Evolutionary conservation across 2,329 filamentous ascomycete species (phyloP), one percentile per base, ranked within the genome.

Genomic region (Xylaria sp.): DNA sequence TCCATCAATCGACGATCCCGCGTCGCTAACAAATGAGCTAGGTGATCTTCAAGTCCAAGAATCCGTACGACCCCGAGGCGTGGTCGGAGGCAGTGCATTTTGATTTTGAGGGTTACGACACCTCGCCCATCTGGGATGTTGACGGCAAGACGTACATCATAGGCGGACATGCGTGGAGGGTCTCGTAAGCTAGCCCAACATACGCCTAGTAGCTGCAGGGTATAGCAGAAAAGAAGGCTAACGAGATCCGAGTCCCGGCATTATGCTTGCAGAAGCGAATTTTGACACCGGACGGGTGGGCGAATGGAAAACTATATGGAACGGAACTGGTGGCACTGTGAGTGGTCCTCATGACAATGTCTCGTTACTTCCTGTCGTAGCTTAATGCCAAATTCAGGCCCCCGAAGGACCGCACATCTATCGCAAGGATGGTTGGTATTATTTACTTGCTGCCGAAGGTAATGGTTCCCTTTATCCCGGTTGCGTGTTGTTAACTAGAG

Each of bases 381-480:
- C 23, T 57, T 71, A 37, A 71, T 18, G 0, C 21, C 21, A 8
- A 50, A 1, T 6, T 1, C 2, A 78, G 76, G 80, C 78, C 12
- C 78, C 87, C 0, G 87, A 88, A 70, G 87, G 86, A 0, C 86
- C 87, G 0, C 86, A 88, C 58, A 82, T 89, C 29, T 86, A 85
- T 73, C 81, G 80, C 50, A 83, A 83, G 37, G 85, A 85, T 25
- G 81, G 78, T 0, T 87, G 81, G 69, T 88, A 86, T 71, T 88
- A 88, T 68, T 78, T 88, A 1, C 77, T 88, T 21, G 83, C 83
- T 0, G 85, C 86, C 0, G 86, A 88, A 76, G 85, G 85, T 44
- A 27, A 59, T 69, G 2, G 21, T 44, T 3, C 21, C 10, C 2
- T 12, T 10, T 10, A 35, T 10, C 8, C 2, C 10, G 10, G 32